These are phyloP conservation scores for Talaromyces islandicus DNA, from an alignment of 2,329 filamentous ascomycete genomes.

Conservation along the genomic window DNA sequence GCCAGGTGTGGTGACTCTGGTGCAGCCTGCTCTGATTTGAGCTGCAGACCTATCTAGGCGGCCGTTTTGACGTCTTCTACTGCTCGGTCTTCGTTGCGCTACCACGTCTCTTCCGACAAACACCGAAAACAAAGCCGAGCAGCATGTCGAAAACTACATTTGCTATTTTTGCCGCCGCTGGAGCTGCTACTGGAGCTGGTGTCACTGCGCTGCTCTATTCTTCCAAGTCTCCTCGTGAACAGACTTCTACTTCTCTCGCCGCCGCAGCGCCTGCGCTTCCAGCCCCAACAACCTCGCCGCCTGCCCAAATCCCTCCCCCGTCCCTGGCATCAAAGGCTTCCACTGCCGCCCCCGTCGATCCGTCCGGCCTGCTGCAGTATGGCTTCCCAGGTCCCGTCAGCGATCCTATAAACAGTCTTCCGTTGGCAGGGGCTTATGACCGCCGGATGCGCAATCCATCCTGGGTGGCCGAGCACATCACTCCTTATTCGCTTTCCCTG, in stretches of 20 bases:
- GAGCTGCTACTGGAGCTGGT: slow-evolving; percentile 70
- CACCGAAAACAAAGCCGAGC: slow-evolving; percentile 9
- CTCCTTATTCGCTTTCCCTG: slow-evolving; percentile 68
- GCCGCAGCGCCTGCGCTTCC: slow-evolving; percentile 29
- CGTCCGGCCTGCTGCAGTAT: slow-evolving; percentile 72
- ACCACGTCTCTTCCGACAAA: not conserved
- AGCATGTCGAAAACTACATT: slow-evolving; percentile 74
- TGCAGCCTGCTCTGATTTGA: not conserved
- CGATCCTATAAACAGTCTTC: slow-evolving; percentile 70
- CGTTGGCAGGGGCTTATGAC: slow-evolving; percentile 83
- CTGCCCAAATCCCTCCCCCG: slow-evolving; percentile 21
- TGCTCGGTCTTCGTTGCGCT: not conserved
- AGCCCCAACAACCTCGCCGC: slow-evolving; percentile 25
- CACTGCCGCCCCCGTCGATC: slow-evolving; percentile 55
- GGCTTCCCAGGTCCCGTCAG: slow-evolving; percentile 87
- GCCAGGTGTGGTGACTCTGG: not conserved
- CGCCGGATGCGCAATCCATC: slow-evolving; percentile 83
- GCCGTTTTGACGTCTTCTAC: not conserved
- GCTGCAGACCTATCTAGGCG: not conserved
- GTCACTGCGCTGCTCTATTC: slow-evolving; percentile 64
- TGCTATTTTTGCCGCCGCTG: slow-evolving; percentile 67
- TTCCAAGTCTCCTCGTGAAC: slow-evolving; percentile 50
- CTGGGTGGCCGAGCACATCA: slow-evolving; percentile 97
- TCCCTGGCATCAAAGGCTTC: slow-evolving; percentile 22
- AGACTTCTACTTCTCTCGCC: slow-evolving; percentile 28